phyloP scores from a whole-genome alignment of 257 asterid species.

The Scutellaria barbata region DNA sequence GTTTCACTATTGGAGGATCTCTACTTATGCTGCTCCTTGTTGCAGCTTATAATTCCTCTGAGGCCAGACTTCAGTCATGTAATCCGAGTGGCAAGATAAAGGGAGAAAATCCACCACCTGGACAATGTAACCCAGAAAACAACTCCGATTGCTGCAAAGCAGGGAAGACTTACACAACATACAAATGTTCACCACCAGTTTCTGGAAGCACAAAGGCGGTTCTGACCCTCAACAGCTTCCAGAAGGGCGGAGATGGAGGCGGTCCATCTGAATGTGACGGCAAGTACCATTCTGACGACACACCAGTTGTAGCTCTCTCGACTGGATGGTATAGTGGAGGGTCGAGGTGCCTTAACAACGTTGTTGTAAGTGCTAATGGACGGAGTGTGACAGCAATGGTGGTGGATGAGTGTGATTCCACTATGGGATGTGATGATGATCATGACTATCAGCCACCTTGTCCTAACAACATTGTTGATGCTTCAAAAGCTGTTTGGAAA shows the following conservation, averaged over 20 bases:
- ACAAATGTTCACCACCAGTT: constrained; percentile 47
- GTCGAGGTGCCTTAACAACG: constrained; percentile 41
- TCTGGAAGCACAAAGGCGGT: constrained; percentile 43
- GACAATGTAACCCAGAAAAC: constrained; percentile 38
- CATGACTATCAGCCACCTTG: constrained; percentile 57
- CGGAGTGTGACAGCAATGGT: constrained; percentile 50
- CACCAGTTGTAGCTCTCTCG: constrained; percentile 48
- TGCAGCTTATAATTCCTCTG: not conserved
- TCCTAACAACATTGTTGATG: constrained; percentile 48
- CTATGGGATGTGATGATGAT: constrained; percentile 49
- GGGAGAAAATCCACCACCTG: constrained; percentile 37
- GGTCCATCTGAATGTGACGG: constrained; percentile 48
- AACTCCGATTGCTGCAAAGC: constrained; percentile 41
- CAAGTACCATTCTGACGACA: constrained; percentile 45
- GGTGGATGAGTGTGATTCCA: constrained; percentile 60
- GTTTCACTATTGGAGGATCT: constrained; percentile 12
- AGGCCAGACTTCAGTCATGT: constrained; percentile 32
- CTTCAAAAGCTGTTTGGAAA: constrained; percentile 47
- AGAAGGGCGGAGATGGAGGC: constrained; percentile 50
- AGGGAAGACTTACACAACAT: constrained; percentile 41
- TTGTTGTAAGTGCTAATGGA: constrained; percentile 45
- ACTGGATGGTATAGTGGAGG: constrained; percentile 49
- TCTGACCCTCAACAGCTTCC: constrained; percentile 45
- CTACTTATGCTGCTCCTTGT: constrained; percentile 17
- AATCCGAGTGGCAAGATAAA: constrained; percentile 44